phyloP scores from a whole-genome alignment of 2,329 filamentous ascomycete species.

The Byssothecium circinans region DNA sequence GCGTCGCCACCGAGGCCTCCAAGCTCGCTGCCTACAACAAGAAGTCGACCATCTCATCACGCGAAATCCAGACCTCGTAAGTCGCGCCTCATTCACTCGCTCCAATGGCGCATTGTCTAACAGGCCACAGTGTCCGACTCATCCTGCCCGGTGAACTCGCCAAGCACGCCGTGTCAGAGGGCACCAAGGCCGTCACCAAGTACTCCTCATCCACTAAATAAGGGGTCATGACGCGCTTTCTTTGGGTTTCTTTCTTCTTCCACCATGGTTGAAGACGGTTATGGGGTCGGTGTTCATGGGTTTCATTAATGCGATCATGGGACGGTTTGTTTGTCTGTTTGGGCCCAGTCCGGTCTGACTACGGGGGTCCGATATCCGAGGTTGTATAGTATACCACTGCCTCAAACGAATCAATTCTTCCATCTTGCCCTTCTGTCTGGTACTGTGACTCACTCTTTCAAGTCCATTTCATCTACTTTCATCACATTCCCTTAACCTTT shows the following conservation, averaged over 20 bases:
- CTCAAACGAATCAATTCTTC: conserved; percentile 46
- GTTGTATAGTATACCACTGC: conserved; percentile 45
- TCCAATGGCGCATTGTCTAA: conserved; percentile 41
- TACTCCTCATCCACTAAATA: conserved; percentile 99
- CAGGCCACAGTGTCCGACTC: conserved; percentile 69
- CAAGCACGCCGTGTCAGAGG: conserved; percentile 99
- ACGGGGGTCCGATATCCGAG: conserved; percentile 40
- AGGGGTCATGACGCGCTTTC: conserved; percentile 51
- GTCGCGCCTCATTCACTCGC: too few species aligned
- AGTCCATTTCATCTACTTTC: too few species aligned
- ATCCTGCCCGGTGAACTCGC: conserved; percentile 98
- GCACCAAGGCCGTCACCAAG: conserved; percentile 99
- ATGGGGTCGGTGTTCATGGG: conserved; percentile 48
- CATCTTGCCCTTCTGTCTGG: too few species aligned
- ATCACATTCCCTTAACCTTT: too few species aligned
- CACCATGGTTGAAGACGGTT: conserved; percentile 46
- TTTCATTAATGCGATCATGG: conserved; percentile 56
- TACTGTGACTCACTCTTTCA: background rate
- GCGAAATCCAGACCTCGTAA: conserved; percentile 97
- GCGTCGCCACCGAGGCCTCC: conserved; percentile 95
- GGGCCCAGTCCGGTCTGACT: conserved; percentile 42
- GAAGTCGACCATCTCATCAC: conserved; percentile 99
- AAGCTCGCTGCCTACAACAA: conserved; percentile 99
- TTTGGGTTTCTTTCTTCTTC: conserved; percentile 57
- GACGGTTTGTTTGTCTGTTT: conserved; percentile 48